Conservation (phyloP, 345 rosid species). For the Melastoma malabathricum region DNA sequence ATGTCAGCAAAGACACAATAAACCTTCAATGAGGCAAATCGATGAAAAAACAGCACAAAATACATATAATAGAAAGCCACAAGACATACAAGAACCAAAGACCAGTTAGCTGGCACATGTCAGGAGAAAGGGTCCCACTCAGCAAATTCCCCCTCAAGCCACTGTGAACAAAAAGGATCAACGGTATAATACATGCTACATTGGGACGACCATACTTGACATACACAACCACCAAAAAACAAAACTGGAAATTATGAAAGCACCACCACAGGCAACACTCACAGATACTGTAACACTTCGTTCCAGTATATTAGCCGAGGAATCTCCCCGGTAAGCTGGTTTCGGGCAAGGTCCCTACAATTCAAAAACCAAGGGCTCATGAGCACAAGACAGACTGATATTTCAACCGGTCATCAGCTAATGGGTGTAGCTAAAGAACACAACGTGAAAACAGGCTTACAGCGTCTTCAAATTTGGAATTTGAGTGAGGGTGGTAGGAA, state of each 20-base stretch:
- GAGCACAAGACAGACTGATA: background rate
- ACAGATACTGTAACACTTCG: slow-evolving; percentile 94
- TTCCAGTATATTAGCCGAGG: slow-evolving; percentile 89
- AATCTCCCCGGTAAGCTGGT: slow-evolving; percentile 72
- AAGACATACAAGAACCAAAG: slow-evolving; percentile 91
- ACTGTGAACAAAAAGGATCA: slow-evolving; percentile 20
- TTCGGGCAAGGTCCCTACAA: slow-evolving; percentile 71
- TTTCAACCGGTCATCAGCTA: no score
- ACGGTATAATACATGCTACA: no score
- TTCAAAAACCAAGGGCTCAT: background rate
- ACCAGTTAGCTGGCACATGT: slow-evolving; percentile 89
- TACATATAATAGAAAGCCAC: background rate
- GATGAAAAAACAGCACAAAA: background rate
- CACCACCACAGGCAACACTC: slow-evolving; percentile 20
- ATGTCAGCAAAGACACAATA: background rate
- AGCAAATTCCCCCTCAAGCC: slow-evolving; percentile 76
- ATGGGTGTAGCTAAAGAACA: background rate
- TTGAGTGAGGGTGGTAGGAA: slow-evolving; percentile 84
- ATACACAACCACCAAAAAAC: background rate
- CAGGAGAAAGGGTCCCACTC: slow-evolving; percentile 69
- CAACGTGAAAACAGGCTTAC: slow-evolving; percentile 22
- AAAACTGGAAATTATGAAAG: background rate
- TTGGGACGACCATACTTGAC: background rate
- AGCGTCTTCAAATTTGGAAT: slow-evolving; percentile 72
- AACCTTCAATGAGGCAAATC: background rate